Percentiles rank a stretch among this genome's conserved stretches.
Conservation (phyloP, 1,284 basidiomycete genomes). For the Ceratobasidium sp. region DNA sequence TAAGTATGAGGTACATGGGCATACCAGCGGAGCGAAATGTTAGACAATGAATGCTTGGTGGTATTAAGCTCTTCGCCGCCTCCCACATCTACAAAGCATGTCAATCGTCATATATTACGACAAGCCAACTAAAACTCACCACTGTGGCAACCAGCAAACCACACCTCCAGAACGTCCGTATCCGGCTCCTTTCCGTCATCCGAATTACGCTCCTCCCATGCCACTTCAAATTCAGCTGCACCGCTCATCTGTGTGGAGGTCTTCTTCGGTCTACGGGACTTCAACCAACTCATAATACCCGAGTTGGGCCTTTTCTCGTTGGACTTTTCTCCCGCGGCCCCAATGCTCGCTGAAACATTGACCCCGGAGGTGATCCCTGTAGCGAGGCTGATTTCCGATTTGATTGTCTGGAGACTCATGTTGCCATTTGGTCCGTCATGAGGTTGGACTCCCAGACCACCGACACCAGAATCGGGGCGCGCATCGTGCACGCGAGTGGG, state of each 20-base stretch:
- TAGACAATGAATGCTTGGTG: conserved; percentile 43
- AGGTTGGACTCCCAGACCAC: conserved; percentile 8
- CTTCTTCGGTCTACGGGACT: conserved; percentile 2
- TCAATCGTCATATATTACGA: not conserved
- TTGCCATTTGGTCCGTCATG: not conserved
- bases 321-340: conserved; percentile 9
- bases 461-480: conserved; percentile 35
- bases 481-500: conserved; percentile 23
- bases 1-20: not conserved
- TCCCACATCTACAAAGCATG: conserved; percentile 46
- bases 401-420: not conserved
- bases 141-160: conserved; percentile 47
- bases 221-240: conserved; percentile 25
- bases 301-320: conserved; percentile 11
- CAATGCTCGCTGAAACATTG: conserved; percentile 34
- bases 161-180: conserved; percentile 49
- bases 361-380: conserved; percentile 22
- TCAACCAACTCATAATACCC: conserved; percentile 29
- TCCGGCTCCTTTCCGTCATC: conserved; percentile 13
- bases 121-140: conserved; percentile 11
- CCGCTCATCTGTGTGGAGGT: conserved; percentile 35
- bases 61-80: conserved; percentile 46
- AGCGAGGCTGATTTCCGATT: conserved; percentile 13
- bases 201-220: conserved; percentile 8
- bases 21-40: conserved; percentile 46